Evolutionary conservation across 495 filamentous ascomycete species (phyloP), one percentile per base, ranked within the genome.

Genomic region (Podospora appendiculata): DNA sequence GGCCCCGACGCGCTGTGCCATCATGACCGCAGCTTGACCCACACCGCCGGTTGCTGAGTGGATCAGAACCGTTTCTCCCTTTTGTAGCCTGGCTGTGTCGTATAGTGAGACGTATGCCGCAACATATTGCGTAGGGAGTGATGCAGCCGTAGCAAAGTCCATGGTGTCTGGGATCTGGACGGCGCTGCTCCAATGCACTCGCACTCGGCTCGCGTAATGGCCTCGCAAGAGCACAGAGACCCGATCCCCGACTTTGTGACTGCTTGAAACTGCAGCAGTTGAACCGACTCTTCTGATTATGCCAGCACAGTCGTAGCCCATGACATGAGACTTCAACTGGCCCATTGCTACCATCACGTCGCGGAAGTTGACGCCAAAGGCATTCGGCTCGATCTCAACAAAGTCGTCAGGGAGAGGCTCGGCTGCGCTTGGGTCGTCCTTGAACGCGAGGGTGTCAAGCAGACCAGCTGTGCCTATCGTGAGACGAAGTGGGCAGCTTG

Each of bases 51-150:
- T 68, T 4, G 74, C 83, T 1, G 69, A 67, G 50, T 85, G 79
- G 25, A 87, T 80, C n/a, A 87, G 66, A 0, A 85, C 71, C 0
- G 57, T 69, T 49, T 85, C 84, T 52, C 39, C 82, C 66, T 66
- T 61, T 34, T 66, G 49, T 0, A 77, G 54, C 3, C 64, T 46
- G 0, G 64, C 76, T 4, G 63, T 59, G 13, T 73, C 55, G 50
- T 70, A 51, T 3, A 79, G 43, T 0, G 72, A 68, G 46, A 83
- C 72, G 40, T 76, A 77, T 0, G 80, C 82, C 0, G 82, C 81
- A 14, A 62, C 62, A 54, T 70, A 84, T 1, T 74, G 74, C 0
- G 78, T 65, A 0, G 80, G 81, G 0, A 83, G 49, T 1, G 77
- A 71, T 3, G 76, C 77, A 4, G 76, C 76, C 14, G 67, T 65